These are phyloP conservation scores for Melanomma pulvis-pyrius DNA, from an alignment of 495 filamentous ascomycete species.

Conservation along the genomic window DNA sequence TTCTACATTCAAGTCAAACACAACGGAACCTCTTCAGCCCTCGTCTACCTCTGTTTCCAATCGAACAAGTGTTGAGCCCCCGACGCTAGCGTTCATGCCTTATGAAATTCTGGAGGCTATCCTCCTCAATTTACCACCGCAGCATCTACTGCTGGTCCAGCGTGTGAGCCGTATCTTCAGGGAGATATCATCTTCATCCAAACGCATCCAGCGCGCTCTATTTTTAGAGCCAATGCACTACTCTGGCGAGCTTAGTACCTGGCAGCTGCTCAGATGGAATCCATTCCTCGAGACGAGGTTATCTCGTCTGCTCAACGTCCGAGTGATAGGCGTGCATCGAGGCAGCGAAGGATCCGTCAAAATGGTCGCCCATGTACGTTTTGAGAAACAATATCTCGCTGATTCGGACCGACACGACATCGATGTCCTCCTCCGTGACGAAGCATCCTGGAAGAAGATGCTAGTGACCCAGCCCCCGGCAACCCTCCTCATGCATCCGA, in stretches of 20 bases:
- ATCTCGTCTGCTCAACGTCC: background rate
- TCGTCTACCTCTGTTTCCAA: background rate
- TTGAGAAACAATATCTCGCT: background rate
- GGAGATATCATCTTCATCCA: background rate
- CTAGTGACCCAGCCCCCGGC: constrained; percentile 7
- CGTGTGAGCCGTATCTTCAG: constrained; percentile 6
- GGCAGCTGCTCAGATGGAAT: background rate
- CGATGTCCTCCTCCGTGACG: background rate
- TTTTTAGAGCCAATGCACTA: constrained; percentile 7
- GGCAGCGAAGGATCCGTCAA: background rate
- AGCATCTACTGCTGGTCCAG: constrained; percentile 4
- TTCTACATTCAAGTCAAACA: background rate
- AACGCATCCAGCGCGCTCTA: constrained; percentile 8
- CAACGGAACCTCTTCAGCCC: background rate
- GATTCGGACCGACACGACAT: background rate
- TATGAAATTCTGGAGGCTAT: constrained; percentile 5
- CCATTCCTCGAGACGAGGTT: constrained; percentile 6
- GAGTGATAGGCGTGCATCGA: constrained; percentile 5
- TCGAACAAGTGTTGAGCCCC: background rate
- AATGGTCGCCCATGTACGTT: constrained; percentile 13
- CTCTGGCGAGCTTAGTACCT: background rate
- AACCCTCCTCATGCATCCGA: background rate
- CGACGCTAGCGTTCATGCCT: background rate
- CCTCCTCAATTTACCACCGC: background rate
- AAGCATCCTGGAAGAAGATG: constrained; percentile 9